Base-by-base conservation (phyloP, 345 rosid species). In the Populus alba region DNA sequence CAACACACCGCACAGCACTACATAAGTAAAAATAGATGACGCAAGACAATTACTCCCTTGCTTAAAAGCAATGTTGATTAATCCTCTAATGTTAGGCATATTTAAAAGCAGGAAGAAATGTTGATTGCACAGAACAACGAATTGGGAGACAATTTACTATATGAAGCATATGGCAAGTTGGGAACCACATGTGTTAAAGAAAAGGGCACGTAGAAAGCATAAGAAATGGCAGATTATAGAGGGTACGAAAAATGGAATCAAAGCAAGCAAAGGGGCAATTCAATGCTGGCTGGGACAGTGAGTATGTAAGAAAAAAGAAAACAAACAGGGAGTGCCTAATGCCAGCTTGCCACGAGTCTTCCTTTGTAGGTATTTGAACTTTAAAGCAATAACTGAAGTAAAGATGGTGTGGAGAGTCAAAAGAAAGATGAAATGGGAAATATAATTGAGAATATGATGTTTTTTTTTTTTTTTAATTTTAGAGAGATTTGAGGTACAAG, bases 331-430 rank as follows among this genome's bases (percentile, higher is more conserved):
- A 45, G 17, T 1, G 51, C 7, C 78, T 25, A 45, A 41, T 80
- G 29, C 3, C 12, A 16, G 20, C 1, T 10, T 65, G 70, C 79
- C 79, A 63, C 66, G 82, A 59, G 65, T 45, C 8, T 47, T 59
- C 55, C 62, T 9, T 33, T 51, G 35, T 66, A 68, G 72, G 37
- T 38, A 8, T 29, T 72, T 71, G 38, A 81, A 72, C 80, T 81
- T 70, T 75, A 6, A 72, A 53, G 73, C 71, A 72, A 81, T 81
- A 55, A 76, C 77, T 76, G 80, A 55, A 23, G 80, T 61, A 72
- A 81, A 72, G 74, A 66, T 76, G 41, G 78, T 65, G 69, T 66
- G 35, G 41, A 53, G 72, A 68, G 80, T 68, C 80, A 59, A 72
- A 76, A 71, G 53, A 76, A 75, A 66, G 68, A 29, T 63, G 29